A percentile compares a stretch with the other conserved stretches of the same genome.
Evolutionary conservation across 768 basidiomycete genomes (phyloP).

Genomic region (Lactarius sanguifluus): DNA sequence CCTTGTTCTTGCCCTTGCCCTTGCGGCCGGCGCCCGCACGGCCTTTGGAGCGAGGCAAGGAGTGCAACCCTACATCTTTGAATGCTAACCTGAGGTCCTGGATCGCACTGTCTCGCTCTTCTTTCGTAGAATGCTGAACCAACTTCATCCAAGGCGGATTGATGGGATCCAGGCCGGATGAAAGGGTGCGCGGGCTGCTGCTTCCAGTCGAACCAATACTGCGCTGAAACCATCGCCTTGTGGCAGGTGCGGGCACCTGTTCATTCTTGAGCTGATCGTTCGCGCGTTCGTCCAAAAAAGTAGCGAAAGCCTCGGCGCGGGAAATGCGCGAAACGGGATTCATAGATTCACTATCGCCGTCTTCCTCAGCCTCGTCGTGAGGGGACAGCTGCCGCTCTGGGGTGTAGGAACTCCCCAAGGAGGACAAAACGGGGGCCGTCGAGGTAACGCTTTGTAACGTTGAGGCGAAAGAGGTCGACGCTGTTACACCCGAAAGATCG

Average conservation of each 20-base stretch:
- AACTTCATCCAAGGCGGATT: slow-evolving; percentile 65
- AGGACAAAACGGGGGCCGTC: not conserved
- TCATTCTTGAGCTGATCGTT: slow-evolving; percentile 33
- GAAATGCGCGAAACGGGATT: slow-evolving; percentile 34
- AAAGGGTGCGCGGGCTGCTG: slow-evolving; percentile 26
- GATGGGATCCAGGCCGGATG: slow-evolving; percentile 35
- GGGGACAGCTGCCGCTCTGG: slow-evolving; percentile 14
- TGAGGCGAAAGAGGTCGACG: not conserved
- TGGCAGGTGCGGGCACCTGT: slow-evolving; percentile 5
- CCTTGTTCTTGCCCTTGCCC: slow-evolving; percentile 22
- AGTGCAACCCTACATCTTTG: slow-evolving; percentile 74
- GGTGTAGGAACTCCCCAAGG: not conserved
- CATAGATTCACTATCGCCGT: slow-evolving; percentile 30
- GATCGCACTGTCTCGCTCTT: slow-evolving; percentile 66
- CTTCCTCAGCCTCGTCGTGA: slow-evolving; percentile 18
- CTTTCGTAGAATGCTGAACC: slow-evolving; percentile 61
- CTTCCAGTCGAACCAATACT: slow-evolving; percentile 26
- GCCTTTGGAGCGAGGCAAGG: slow-evolving; percentile 41
- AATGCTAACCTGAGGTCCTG: slow-evolving; percentile 72
- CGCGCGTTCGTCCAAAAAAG: slow-evolving; percentile 34
- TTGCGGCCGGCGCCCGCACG: slow-evolving; percentile 30
- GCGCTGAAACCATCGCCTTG: slow-evolving; percentile 21
- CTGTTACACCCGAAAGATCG: not conserved
- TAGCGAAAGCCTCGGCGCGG: slow-evolving; percentile 40
- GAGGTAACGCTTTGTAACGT: too few species aligned